These are phyloP conservation scores for Ulmus americana DNA, from an alignment of 331 rosid species.

Conservation along the genomic window DNA sequence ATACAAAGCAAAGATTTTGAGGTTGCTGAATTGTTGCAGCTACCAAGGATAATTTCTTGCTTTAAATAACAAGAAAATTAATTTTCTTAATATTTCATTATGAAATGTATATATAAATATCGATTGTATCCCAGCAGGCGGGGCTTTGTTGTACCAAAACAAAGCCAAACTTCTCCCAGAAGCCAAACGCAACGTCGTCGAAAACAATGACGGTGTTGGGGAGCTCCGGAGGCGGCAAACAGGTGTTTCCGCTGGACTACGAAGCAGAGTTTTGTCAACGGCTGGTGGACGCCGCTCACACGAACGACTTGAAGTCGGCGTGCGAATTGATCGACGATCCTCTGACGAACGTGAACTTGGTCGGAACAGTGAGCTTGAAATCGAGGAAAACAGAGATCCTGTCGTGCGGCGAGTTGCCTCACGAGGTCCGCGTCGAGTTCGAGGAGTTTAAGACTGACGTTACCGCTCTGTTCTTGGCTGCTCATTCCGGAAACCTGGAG, in stretches of 20 bases:
- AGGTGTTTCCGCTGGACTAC: slow-evolving; percentile 42
- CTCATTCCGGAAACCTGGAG: slow-evolving; percentile 44
- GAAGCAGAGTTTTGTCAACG: slow-evolving; percentile 45
- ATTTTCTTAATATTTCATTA: no score
- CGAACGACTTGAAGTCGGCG: slow-evolving; percentile 26
- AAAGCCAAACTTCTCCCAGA: neutral
- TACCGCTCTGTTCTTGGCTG: slow-evolving; percentile 56
- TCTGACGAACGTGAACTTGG: slow-evolving; percentile 50
- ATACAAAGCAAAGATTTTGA: no score
- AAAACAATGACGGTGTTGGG: slow-evolving; percentile 27
- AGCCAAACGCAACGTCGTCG: neutral
- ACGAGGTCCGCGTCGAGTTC: slow-evolving; percentile 39
- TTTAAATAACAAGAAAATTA: no score
- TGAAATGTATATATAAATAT: no score
- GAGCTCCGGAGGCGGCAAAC: slow-evolving; percentile 25
- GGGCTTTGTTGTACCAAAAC: no score
- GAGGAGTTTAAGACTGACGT: slow-evolving; percentile 62
- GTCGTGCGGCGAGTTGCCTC: slow-evolving; percentile 42
- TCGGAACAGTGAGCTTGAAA: slow-evolving; percentile 53
- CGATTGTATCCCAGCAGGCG: no score
- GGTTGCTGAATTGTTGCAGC: no score
- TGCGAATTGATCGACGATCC: slow-evolving; percentile 27
- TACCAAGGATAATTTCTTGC: no score
- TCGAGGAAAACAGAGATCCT: slow-evolving; percentile 46
- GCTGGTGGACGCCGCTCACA: slow-evolving; percentile 46